These are phyloP conservation scores for Talaromyces sp. DNA, from an alignment of 2,329 filamentous ascomycete genomes.

Conservation along the genomic window DNA sequence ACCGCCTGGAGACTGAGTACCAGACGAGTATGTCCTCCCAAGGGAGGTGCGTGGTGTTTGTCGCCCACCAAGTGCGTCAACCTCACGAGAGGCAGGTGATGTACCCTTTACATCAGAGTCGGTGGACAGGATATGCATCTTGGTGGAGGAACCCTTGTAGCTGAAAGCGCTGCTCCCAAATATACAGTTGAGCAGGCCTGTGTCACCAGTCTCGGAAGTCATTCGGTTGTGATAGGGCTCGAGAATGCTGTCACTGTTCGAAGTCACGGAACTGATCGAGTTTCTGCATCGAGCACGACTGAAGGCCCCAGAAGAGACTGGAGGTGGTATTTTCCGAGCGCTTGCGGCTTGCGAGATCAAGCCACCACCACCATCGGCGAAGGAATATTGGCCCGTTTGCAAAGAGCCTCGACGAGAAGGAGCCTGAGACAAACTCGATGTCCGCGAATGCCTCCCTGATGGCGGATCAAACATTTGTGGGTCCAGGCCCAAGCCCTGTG, in stretches of 20 bases:
- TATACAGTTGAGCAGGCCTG: conserved; percentile 52
- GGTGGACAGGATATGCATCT: conserved; percentile 53
- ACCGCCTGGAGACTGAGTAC: conserved; percentile 19
- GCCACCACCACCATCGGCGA: conserved; percentile 29
- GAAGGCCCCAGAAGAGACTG: conserved; percentile 31
- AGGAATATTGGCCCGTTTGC: conserved; percentile 25
- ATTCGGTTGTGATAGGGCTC: conserved; percentile 33
- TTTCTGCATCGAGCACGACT: conserved; percentile 39
- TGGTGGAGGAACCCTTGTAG: conserved; percentile 56
- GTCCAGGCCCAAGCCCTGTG: conserved; percentile 30
- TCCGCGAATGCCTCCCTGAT: conserved; percentile 29
- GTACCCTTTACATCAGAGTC: conserved; percentile 28
- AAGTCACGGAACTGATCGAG: conserved; percentile 38
- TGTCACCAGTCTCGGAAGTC: conserved; percentile 47
- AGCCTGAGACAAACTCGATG: conserved; percentile 33
- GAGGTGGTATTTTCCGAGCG: conserved; percentile 26
- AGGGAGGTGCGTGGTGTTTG: conserved; percentile 25
- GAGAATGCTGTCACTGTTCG: conserved; percentile 19
- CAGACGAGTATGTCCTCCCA: conserved; percentile 34
- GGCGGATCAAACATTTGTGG: conserved; percentile 26
- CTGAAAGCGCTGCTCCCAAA: conserved; percentile 56
- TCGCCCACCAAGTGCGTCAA: conserved; percentile 14
- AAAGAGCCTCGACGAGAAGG: conserved; percentile 26
- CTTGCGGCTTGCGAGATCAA: conserved; percentile 25
- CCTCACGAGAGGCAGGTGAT: conserved; percentile 19